Conservation (phyloP, 1,139 yeast genomes). For the Debaryomyces robertsiae region DNA sequence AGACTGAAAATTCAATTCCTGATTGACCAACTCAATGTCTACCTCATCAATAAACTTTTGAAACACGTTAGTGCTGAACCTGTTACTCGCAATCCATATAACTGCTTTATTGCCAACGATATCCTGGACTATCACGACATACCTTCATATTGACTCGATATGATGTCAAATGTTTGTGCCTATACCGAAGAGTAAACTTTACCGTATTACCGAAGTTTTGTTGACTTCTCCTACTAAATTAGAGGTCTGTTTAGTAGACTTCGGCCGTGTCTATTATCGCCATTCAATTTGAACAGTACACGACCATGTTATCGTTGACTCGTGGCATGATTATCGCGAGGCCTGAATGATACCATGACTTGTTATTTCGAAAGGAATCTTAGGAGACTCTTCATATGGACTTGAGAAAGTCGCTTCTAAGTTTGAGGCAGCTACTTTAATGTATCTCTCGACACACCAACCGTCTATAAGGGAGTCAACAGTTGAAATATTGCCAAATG, state of each 20-base stretch:
- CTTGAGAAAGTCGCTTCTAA: conserved; percentile 11
- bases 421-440: conserved; percentile 27
- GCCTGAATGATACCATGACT: conserved; percentile 16
- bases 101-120: conserved; percentile 1
- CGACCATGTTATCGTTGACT: conserved; percentile 12
- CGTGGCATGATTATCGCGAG: background rate
- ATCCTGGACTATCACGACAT: background rate
- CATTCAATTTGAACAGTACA: conserved; percentile 7
- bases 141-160: conserved; percentile 5
- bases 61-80: conserved; percentile 18
- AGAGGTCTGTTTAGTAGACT: too few relatives aligned
- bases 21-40: conserved; percentile 86
- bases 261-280: background rate
- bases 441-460: conserved; percentile 35
- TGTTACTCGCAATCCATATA: background rate
- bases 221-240: background rate
- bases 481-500: conserved; percentile 1
- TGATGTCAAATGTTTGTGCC: background rate
- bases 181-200: background rate
- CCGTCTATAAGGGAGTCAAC: conserved; percentile 17
- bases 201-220: background rate
- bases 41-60: conserved; percentile 84
- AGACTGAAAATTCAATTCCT: conserved; percentile 83
- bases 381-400: conserved; percentile 11
- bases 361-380: conserved; percentile 20